These are phyloP conservation scores for Hebeloma cylindrosporum DNA, from an alignment of 768 basidiomycete species.

Conservation along the genomic window DNA sequence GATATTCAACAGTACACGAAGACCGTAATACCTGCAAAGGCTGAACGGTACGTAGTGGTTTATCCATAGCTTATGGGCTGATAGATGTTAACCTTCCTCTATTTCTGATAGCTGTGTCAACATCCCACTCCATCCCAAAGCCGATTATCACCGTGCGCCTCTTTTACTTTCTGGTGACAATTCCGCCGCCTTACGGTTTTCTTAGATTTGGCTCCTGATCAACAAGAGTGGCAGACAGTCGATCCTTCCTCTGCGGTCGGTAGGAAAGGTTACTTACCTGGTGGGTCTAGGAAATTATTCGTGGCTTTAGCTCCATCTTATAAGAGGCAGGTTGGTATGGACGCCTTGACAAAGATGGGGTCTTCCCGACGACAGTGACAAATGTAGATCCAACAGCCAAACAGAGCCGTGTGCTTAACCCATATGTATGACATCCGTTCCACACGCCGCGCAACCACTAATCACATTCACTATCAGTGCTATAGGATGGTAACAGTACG, in stretches of 20 bases:
- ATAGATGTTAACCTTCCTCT: background rate
- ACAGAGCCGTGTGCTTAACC: slow-evolving; percentile 68
- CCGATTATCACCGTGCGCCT: slow-evolving; percentile 63
- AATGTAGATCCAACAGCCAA: slow-evolving; percentile 81
- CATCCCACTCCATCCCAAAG: slow-evolving; percentile 54
- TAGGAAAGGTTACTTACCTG: slow-evolving; percentile 47
- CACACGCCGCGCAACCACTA: background rate
- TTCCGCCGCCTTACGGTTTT: background rate
- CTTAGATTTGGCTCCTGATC: slow-evolving; percentile 42
- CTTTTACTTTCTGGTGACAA: background rate
- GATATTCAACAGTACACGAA: slow-evolving; percentile 72
- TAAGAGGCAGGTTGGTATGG: slow-evolving; percentile 46
- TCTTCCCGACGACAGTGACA: slow-evolving; percentile 75
- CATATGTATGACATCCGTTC: slow-evolving; percentile 45
- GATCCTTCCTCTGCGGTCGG: slow-evolving; percentile 63
- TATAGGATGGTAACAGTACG: slow-evolving; percentile 71
- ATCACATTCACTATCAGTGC: slow-evolving; percentile 41
- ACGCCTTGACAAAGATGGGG: slow-evolving; percentile 52
- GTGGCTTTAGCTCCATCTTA: background rate
- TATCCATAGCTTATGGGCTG: background rate
- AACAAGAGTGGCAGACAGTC: slow-evolving; percentile 59
- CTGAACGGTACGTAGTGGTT: slow-evolving; percentile 50
- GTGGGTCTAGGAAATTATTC: slow-evolving; percentile 29
- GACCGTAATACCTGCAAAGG: slow-evolving; percentile 46
- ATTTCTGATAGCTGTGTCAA: slow-evolving; percentile 49